A percentile compares a stretch with the other conserved stretches of the same genome.
These are phyloP conservation scores for Leccinum pallidistipes DNA, from an alignment of 1,284 basidiomycete species.

Conservation along the genomic window DNA sequence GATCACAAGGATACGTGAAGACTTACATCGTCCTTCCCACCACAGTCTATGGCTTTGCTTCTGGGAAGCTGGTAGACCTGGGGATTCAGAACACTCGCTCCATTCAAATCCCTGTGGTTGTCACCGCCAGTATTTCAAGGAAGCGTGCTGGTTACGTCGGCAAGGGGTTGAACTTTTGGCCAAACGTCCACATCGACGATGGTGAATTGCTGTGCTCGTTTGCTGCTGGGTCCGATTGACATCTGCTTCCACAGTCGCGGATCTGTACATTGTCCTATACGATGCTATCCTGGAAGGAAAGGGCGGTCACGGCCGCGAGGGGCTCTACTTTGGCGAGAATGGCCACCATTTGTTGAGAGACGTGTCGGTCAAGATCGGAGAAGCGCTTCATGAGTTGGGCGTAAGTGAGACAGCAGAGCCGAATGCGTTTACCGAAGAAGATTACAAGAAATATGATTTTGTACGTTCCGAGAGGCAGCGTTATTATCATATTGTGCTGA, in stretches of 20 bases:
- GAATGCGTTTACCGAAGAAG: constrained; percentile 34
- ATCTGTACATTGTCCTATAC: constrained; percentile 37
- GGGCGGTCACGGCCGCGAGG: constrained; percentile 46
- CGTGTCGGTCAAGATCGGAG: constrained; percentile 28
- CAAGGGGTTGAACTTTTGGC: constrained; percentile 27
- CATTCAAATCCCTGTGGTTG: constrained; percentile 37
- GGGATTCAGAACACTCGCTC: constrained; percentile 40
- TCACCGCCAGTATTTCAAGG: constrained; percentile 31
- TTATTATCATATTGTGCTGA: background rate
- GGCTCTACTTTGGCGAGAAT: constrained; percentile 51
- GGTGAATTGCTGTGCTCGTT: constrained; percentile 20
- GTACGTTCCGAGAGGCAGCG: constrained; percentile 1
- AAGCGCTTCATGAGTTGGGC: constrained; percentile 32
- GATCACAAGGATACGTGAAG: constrained; percentile 36
- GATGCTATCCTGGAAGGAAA: constrained; percentile 32
- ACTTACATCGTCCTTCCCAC: constrained; percentile 42
- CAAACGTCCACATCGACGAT: constrained; percentile 29
- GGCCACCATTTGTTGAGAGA: constrained; percentile 44
- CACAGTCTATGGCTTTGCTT: constrained; percentile 42
- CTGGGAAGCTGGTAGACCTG: constrained; percentile 36
- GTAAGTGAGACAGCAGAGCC: constrained; percentile 34
- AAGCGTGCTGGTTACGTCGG: constrained; percentile 36
- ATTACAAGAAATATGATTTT: constrained; percentile 28
- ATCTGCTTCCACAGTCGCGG: constrained; percentile 17
- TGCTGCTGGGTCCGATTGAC: background rate